Evolutionary conservation across 164 flowering plant species (phyloP).

Genomic region (Sedum album): DNA sequence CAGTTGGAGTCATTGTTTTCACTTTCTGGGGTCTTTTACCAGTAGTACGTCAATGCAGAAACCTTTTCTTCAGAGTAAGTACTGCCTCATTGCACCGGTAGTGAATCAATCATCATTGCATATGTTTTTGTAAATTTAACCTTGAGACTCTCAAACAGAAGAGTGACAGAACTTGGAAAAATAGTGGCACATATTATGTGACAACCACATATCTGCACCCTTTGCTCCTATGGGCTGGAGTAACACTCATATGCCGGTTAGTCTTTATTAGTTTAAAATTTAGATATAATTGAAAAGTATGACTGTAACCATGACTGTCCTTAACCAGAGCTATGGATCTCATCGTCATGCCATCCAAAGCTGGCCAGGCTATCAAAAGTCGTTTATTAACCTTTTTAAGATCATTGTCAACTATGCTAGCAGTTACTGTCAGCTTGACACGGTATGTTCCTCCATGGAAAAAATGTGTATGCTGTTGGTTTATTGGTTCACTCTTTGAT

Average conservation of each 20-base stretch:
- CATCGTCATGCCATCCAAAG: constrained; percentile 60
- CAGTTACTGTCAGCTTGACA: constrained; percentile 80
- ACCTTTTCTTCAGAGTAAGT: constrained; percentile 47
- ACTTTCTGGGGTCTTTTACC: constrained; percentile 80
- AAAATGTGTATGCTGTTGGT: not conserved
- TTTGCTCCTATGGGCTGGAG: constrained; percentile 77
- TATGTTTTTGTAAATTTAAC: constrained; percentile 7
- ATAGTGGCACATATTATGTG: constrained; percentile 59
- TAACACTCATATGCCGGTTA: constrained; percentile 77
- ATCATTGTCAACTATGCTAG: constrained; percentile 83
- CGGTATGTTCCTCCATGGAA: constrained; percentile 30
- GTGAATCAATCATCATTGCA: not conserved
- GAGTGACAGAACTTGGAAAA: constrained; percentile 69
- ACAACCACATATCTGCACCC: constrained; percentile 70
- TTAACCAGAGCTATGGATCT: constrained; percentile 76
- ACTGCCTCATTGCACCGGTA: not conserved
- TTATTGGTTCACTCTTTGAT: not conserved
- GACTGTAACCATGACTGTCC: constrained; percentile 8
- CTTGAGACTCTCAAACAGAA: constrained; percentile 33
- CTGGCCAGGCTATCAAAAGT: constrained; percentile 71
- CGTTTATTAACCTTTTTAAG: constrained; percentile 70
- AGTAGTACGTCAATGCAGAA: constrained; percentile 51
- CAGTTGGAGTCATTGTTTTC: constrained; percentile 56
- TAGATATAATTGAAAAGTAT: not conserved
- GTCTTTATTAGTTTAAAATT: not conserved